phyloP scores from a whole-genome alignment of 495 filamentous ascomycete genomes.

The Lineolata rhizophorae region DNA sequence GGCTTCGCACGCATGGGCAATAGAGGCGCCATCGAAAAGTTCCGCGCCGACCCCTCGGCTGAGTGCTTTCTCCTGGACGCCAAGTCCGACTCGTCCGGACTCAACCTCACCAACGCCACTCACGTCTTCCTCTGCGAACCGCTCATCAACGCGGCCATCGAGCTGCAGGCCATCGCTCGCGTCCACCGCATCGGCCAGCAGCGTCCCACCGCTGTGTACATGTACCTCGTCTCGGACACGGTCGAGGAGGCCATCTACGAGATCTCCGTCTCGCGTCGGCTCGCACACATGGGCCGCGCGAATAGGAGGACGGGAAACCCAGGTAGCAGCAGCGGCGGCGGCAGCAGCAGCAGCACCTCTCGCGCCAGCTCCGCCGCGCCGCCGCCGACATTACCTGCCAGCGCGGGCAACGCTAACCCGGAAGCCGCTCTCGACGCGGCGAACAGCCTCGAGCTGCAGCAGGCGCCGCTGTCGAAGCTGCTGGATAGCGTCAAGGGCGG shows the following conservation, averaged over 20 bases:
- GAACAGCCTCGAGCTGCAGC: constrained; percentile 62
- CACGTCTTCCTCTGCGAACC: constrained; percentile 93
- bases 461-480: constrained; percentile 39
- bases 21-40: constrained; percentile 33
- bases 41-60: constrained; percentile 49
- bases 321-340: no score
- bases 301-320: no score
- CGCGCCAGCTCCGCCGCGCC: constrained; percentile 10
- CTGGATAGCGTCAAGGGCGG: constrained; percentile 44
- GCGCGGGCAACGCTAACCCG: no score
- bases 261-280: constrained; percentile 52
- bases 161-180: constrained; percentile 81
- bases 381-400: constrained; percentile 18
- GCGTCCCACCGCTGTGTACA: constrained; percentile 77
- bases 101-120: constrained; percentile 80
- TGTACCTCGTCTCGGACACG: constrained; percentile 73
- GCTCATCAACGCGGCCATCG: constrained; percentile 74
- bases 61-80: constrained; percentile 83
- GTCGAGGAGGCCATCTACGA: constrained; percentile 82
- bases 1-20: constrained; percentile 35
- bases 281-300: constrained; percentile 58
- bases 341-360: constrained; percentile 6
- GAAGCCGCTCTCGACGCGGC: constrained; percentile 51
- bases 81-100: constrained; percentile 62
- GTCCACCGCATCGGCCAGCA: constrained; percentile 88